Percentiles rank a stretch among this genome's conserved stretches.
Conservation (phyloP, 73 alveolate genomes). For the Chromera velia region DNA sequence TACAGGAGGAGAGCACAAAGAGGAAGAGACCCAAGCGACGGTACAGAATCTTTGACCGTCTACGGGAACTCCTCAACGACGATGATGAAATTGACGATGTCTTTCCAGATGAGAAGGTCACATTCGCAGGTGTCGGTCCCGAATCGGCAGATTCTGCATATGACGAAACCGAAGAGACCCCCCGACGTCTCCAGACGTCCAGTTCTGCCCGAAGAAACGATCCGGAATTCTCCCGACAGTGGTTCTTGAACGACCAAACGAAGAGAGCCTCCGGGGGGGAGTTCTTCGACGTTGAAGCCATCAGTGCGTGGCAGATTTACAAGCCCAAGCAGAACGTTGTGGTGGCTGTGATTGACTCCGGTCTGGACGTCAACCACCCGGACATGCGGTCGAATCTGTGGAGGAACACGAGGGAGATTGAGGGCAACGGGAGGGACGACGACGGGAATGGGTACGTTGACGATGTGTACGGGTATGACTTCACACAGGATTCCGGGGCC, state of each 20-base stretch:
- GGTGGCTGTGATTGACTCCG: slow-evolving; percentile 2
- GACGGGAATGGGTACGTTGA: slow-evolving; percentile 7
- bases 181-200: too few species aligned
- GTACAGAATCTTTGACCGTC: not conserved
- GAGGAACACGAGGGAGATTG: not conserved
- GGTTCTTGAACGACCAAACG: too few species aligned
- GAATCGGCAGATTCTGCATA: not conserved
- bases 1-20: too few species aligned
- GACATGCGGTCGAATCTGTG: not conserved
- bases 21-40: too few species aligned
- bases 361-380: not conserved
- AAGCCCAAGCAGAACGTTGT: not conserved
- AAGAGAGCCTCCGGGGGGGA: not conserved
- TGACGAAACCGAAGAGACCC: not conserved
- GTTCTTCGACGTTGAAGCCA: too few species aligned
- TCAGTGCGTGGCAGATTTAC: not conserved
- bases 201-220: not conserved
- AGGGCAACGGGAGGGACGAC: not conserved
- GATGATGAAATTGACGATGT: not conserved
- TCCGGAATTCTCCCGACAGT: not conserved
- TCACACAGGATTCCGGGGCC: not conserved
- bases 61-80: not conserved
- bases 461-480: slow-evolving; percentile 4
- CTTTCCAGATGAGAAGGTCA: not conserved
- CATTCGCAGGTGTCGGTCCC: not conserved